phyloP scores from a whole-genome alignment of 768 basidiomycete species.

The Kwoniella sp. region DNA sequence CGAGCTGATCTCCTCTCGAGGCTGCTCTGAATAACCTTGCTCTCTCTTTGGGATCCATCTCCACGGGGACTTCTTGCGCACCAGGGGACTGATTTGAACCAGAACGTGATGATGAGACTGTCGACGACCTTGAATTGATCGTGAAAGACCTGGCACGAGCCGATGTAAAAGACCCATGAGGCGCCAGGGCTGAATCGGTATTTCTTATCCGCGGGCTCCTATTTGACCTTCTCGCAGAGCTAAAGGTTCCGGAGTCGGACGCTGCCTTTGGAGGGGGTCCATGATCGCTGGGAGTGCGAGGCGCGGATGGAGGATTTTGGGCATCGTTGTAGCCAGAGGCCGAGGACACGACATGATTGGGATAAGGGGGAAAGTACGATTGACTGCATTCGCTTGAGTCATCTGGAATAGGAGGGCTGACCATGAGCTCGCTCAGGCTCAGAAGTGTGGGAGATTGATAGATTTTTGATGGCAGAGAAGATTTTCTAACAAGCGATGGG shows the following conservation, averaged over 20 bases:
- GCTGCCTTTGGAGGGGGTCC: constrained; percentile 12
- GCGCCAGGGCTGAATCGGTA: constrained; percentile 26
- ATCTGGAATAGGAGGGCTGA: constrained; percentile 12
- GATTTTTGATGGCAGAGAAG: not conserved
- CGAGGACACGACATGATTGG: not conserved
- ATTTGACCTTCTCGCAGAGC: not conserved
- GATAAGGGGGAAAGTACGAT: constrained; percentile 19
- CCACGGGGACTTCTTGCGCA: constrained; percentile 4
- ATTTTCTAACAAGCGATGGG: constrained; percentile 4
- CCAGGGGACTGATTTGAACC: not conserved
- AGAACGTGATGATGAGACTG: not conserved
- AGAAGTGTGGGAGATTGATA: not conserved
- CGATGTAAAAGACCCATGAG: constrained; percentile 43
- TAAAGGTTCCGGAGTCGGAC: constrained; percentile 15
- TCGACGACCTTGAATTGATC: constrained; percentile 7
- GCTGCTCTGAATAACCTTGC: constrained; percentile 24
- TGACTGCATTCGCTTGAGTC: constrained; percentile 8
- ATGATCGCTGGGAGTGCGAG: constrained; percentile 1
- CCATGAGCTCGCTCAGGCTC: constrained; percentile 25
- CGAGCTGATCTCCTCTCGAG: constrained; percentile 35
- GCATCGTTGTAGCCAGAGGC: not conserved
- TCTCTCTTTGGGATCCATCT: constrained; percentile 17
- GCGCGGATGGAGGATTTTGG: not conserved
- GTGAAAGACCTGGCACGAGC: constrained; percentile 12
- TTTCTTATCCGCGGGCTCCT: constrained; percentile 29